phyloP scores from a whole-genome alignment of 305 asterid species.

The Salvia sclarea region DNA sequence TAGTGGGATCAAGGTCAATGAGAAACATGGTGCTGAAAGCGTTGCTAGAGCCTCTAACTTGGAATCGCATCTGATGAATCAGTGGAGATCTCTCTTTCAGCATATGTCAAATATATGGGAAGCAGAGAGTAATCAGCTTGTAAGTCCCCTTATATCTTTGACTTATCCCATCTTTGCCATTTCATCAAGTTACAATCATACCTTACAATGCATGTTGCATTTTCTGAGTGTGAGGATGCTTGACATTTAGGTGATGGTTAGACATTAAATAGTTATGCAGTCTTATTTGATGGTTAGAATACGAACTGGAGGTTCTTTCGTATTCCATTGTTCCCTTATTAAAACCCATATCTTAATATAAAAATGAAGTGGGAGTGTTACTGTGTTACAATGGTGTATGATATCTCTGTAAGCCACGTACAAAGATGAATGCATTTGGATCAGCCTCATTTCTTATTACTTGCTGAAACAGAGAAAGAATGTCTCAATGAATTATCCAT shows the following conservation, averaged over 20 bases:
- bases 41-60: conserved; percentile 38
- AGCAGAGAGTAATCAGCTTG: conserved; percentile 70
- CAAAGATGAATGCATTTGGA: neutral
- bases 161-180: neutral
- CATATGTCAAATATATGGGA: conserved; percentile 58
- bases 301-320: neutral
- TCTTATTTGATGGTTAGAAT: neutral
- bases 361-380: neutral
- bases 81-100: conserved; percentile 82
- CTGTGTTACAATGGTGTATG: too few relatives aligned
- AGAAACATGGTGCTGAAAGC: conserved; percentile 44
- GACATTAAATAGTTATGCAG: neutral
- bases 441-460: neutral
- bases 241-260: neutral
- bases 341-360: neutral
- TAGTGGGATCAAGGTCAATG: conserved; percentile 45
- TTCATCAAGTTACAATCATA: neutral
- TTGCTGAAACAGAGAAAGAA: neutral
- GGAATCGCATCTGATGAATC: conserved; percentile 62
- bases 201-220: neutral
- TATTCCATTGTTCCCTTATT: neutral
- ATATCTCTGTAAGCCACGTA: neutral
- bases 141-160: conserved; percentile 42
- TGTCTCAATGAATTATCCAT: neutral
- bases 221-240: neutral